These are phyloP conservation scores for Apiotrichum laibachii DNA, from an alignment of 1,284 basidiomycete species.

Conservation along the genomic window DNA sequence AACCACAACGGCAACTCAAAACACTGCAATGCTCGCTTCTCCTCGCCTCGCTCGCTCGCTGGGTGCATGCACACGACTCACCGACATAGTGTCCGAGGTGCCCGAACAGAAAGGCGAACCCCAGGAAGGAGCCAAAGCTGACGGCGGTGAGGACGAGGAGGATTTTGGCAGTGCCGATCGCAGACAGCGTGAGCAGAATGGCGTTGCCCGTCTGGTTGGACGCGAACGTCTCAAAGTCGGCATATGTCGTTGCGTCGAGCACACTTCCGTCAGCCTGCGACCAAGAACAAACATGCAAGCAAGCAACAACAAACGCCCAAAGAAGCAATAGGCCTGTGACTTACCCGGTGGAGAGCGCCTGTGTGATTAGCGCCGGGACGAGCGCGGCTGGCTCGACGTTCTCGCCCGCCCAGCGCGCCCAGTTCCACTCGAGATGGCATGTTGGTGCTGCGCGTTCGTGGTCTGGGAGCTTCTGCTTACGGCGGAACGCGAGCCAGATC, in stretches of 20 bases:
- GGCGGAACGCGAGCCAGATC: too few species aligned
- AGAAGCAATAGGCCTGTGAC: constrained; percentile 1
- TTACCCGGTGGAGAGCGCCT: constrained; percentile 43
- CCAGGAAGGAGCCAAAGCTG: constrained; percentile 41
- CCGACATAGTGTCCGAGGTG: constrained; percentile 44
- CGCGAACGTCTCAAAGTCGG: constrained; percentile 49
- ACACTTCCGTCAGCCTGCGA: constrained; percentile 16
- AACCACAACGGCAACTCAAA: not conserved
- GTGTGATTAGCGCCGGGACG: constrained; percentile 35
- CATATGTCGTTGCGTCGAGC: constrained; percentile 49
- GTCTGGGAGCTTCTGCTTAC: not conserved
- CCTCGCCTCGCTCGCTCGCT: too few species aligned
- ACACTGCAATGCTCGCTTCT: not conserved
- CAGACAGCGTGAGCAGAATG: constrained; percentile 47
- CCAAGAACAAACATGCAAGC: not conserved
- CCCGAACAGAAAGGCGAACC: constrained; percentile 39
- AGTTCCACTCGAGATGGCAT: constrained; percentile 10
- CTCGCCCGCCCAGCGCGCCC: constrained; percentile 34
- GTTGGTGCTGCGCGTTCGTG: not conserved
- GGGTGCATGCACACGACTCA: constrained; percentile 13
- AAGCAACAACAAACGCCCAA: not conserved
- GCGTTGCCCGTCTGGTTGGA: constrained; percentile 51
- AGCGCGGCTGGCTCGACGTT: constrained; percentile 28
- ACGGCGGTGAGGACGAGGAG: constrained; percentile 37
- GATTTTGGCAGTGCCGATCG: constrained; percentile 31